Evolutionary conservation across 495 filamentous ascomycete genomes (phyloP).

Genomic region (Aspergillus nanangensis): DNA sequence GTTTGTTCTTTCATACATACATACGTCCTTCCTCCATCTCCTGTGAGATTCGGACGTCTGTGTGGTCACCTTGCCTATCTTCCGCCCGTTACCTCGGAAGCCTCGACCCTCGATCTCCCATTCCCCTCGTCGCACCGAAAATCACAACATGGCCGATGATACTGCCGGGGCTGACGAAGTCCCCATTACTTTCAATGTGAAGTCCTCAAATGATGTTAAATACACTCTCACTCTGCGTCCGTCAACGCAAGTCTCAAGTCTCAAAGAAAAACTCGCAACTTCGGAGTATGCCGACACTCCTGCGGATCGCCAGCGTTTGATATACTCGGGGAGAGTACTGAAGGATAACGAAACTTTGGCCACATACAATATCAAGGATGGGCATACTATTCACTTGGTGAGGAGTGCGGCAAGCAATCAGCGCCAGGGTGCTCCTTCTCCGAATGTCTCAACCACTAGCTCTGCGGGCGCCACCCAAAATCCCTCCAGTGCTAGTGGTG

Average conservation of each 20-base stretch:
- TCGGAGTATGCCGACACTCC: conserved; percentile 80
- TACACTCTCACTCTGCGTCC: conserved; percentile 75
- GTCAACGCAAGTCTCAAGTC: conserved; percentile 72
- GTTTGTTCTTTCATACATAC: too few species aligned
- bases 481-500: conserved; percentile 46
- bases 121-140: conserved; percentile 11
- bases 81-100: conserved; percentile 1
- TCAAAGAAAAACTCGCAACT: conserved; percentile 82
- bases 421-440: conserved; percentile 54
- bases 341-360: conserved; percentile 85
- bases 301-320: conserved; percentile 83
- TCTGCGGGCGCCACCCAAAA: conserved; percentile 47
- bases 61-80: conserved; percentile 4
- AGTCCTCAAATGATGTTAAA: conserved; percentile 80
- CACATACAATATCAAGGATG: conserved; percentile 89
- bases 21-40: too few species aligned
- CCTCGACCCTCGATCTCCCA: conserved; percentile 6
- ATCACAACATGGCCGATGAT: conserved; percentile 44
- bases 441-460: conserved; percentile 40
- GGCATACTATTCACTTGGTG: conserved; percentile 95
- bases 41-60: too few species aligned
- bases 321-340: conserved; percentile 94
- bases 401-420: conserved; percentile 91
- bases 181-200: conserved; percentile 89
- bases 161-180: conserved; percentile 39